These are phyloP conservation scores for Protea cynaroides DNA, from an alignment of 164 flowering plant species.

Conservation along the genomic window DNA sequence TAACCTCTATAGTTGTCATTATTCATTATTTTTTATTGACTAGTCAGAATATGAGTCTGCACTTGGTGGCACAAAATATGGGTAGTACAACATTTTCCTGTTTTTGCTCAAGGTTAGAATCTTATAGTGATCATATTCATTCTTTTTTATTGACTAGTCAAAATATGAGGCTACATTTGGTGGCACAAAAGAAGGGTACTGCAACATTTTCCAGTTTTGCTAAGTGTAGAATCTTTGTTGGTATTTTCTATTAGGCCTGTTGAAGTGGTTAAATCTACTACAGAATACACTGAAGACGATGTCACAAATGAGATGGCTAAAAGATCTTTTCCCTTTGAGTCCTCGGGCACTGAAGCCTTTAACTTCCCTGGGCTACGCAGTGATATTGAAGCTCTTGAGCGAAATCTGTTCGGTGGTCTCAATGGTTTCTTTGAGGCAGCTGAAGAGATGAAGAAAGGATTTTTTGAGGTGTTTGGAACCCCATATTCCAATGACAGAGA, in stretches of 20 bases:
- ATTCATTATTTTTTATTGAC: no score
- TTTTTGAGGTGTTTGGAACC: slow-evolving; percentile 40
- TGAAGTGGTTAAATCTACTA: slow-evolving; percentile 74
- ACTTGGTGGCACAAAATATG: no score
- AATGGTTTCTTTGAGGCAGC: slow-evolving; percentile 66
- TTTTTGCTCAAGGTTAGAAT: no score
- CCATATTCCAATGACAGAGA: slow-evolving; percentile 27
- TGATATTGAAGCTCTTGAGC: slow-evolving; percentile 68
- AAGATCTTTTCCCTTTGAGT: slow-evolving; percentile 25
- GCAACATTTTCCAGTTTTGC: no score
- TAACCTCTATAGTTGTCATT: no score
- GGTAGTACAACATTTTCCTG: no score
- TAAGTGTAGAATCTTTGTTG: no score
- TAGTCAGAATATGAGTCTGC: no score
- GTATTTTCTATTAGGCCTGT: slow-evolving; percentile 53
- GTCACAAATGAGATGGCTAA: slow-evolving; percentile 51
- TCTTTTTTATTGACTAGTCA: no score
- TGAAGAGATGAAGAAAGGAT: slow-evolving; percentile 60
- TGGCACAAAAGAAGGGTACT: no score
- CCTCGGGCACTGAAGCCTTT: slow-evolving; percentile 31
- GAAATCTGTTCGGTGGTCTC: slow-evolving; percentile 40
- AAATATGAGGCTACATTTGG: no score
- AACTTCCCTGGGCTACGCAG: slow-evolving; percentile 71
- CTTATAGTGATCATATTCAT: no score
- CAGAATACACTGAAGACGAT: slow-evolving; percentile 85